Percentiles rank a stretch among this genome's conserved stretches.
Evolutionary conservation across 1,139 yeast species (phyloP).

Genomic region (Barnettozyma hawaiiensis): DNA sequence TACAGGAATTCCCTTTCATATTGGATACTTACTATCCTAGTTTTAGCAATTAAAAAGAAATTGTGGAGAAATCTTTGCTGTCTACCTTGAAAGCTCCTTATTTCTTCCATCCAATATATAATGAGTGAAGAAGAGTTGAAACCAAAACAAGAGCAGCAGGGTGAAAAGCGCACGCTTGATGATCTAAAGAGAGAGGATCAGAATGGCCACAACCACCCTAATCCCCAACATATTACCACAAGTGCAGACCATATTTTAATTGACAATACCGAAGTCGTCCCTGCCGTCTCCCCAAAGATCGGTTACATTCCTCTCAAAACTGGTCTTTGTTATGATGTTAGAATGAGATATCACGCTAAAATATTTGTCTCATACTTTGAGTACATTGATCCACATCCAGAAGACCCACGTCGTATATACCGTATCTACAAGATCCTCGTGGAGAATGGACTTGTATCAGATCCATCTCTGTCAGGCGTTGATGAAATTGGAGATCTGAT

Average conservation of each 20-base stretch:
- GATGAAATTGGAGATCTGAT: constrained; percentile 84
- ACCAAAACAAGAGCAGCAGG: constrained; percentile 8
- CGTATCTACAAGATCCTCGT: constrained; percentile 90
- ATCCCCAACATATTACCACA: neutral
- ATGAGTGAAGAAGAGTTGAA: constrained; percentile 4
- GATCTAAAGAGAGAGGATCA: constrained; percentile 14
- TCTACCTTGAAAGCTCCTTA: neutral
- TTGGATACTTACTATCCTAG: too few species aligned
- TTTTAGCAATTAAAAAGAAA: too few species aligned
- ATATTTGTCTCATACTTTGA: constrained; percentile 88
- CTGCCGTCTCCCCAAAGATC: constrained; percentile 38
- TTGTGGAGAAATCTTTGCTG: too few species aligned
- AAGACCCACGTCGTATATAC: constrained; percentile 94
- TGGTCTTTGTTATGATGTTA: constrained; percentile 91
- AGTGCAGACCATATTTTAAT: neutral
- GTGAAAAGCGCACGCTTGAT: constrained; percentile 23
- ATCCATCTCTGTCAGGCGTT: constrained; percentile 73
- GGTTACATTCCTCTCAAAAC: constrained; percentile 72
- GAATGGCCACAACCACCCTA: neutral
- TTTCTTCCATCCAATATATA: neutral
- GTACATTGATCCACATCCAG: constrained; percentile 98
- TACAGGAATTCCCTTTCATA: too few species aligned
- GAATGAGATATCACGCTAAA: constrained; percentile 97
- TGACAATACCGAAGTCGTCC: constrained; percentile 45
- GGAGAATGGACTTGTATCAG: constrained; percentile 85